Evolutionary conservation across 345 rosid species (phyloP).

Genomic region (Camelina neglecta): DNA sequence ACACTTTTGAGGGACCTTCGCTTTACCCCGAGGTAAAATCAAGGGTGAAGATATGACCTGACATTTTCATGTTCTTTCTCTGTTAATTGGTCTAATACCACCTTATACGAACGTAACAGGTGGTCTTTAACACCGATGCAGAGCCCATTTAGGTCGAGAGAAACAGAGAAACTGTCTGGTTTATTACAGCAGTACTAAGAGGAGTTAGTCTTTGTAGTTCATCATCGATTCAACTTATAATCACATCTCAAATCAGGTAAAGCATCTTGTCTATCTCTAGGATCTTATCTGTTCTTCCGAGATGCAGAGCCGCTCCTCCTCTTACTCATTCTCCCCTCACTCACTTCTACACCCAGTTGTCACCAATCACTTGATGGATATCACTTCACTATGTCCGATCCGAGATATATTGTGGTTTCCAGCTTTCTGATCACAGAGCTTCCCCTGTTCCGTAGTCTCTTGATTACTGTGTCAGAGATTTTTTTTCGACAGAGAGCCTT

Average conservation of each 20-base stretch:
- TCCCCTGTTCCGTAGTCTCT: constrained; percentile 39
- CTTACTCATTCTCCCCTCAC: constrained; percentile 55
- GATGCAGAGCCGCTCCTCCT: constrained; percentile 54
- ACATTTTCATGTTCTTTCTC: no score
- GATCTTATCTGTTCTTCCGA: constrained; percentile 64
- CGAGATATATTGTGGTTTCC: constrained; percentile 50
- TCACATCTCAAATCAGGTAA: constrained; percentile 46
- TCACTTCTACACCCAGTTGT: constrained; percentile 54
- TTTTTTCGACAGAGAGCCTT: no score
- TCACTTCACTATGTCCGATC: constrained; percentile 54
- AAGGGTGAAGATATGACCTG: no score
- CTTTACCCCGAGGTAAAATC: no score
- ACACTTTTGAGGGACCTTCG: no score
- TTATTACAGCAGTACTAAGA: not conserved
- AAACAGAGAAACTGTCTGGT: not conserved
- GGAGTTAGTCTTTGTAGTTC: constrained; percentile 51
- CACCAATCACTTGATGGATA: constrained; percentile 58
- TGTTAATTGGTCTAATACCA: no score
- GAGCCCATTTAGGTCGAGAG: constrained; percentile 8
- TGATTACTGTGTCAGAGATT: constrained; percentile 2
- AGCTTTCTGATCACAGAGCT: constrained; percentile 51
- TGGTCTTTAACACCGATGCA: constrained; percentile 13
- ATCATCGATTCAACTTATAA: constrained; percentile 59
- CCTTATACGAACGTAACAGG: no score
- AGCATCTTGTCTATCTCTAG: constrained; percentile 51